A percentile compares a stretch with the other conserved stretches of the same genome.
Conservation (phyloP, 345 rosid genomes). For the Eucalyptus globulus region DNA sequence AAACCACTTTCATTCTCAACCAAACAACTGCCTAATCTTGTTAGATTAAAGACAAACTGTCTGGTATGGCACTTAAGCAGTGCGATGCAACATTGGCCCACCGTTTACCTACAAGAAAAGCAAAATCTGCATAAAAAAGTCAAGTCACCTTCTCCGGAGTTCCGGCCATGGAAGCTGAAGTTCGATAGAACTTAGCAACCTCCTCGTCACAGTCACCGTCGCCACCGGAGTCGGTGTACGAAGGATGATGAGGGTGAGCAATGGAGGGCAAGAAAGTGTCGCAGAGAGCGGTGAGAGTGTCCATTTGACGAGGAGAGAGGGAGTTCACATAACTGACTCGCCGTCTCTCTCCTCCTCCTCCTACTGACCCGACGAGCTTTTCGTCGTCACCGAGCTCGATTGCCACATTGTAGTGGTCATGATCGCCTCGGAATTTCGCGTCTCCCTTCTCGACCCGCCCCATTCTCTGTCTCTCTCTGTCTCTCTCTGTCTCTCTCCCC, state of each 20-base stretch:
- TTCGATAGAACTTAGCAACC: conserved; percentile 18
- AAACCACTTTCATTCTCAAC: neutral
- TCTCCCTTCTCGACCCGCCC: neutral
- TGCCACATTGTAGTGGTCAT: neutral
- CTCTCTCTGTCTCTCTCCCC: neutral
- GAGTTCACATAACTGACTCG: conserved; percentile 19
- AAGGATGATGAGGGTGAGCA: neutral
- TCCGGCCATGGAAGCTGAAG: conserved; percentile 66
- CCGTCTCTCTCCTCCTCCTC: neutral
- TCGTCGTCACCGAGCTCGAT: neutral
- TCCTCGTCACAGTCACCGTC: neutral
- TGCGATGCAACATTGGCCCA: neutral
- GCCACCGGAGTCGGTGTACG: neutral
- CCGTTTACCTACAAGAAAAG: neutral
- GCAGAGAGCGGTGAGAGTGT: conserved; percentile 53
- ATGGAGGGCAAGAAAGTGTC: conserved; percentile 61
- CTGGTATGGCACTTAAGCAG: neutral
- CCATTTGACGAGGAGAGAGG: conserved; percentile 49
- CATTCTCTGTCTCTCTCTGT: neutral
- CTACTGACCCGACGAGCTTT: neutral
- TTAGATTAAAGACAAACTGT: neutral
- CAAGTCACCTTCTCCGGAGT: conserved; percentile 58
- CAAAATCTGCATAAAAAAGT: neutral
- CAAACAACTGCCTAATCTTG: neutral
- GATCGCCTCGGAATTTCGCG: neutral